A percentile compares a stretch with the other conserved stretches of the same genome.
Conservation (phyloP, 2,329 filamentous ascomycete genomes). For the Aureobasidium sp. region DNA sequence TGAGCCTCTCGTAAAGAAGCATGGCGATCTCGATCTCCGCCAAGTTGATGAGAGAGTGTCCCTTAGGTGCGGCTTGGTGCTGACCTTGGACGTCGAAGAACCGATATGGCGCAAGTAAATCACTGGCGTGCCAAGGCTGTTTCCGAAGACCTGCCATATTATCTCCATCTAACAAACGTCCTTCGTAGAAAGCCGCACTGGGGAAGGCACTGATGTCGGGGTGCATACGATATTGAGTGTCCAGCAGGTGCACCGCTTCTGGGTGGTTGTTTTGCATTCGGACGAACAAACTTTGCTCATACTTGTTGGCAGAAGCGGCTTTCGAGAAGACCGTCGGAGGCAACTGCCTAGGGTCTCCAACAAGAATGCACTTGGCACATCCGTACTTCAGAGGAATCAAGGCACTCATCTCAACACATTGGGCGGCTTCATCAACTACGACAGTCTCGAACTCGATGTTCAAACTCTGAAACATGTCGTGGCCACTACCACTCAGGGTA, state of each 20-base stretch:
- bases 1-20: constrained; percentile 72
- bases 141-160: constrained; percentile 69
- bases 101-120: constrained; percentile 79
- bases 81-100: constrained; percentile 95
- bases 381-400: constrained; percentile 97
- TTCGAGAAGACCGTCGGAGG: constrained; percentile 93
- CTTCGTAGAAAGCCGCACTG: constrained; percentile 86
- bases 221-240: constrained; percentile 98
- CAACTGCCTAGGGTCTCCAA: constrained; percentile 94
- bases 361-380: constrained; percentile 90
- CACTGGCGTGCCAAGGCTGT: constrained; percentile 77
- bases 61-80: constrained; percentile 69
- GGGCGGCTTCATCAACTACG: constrained; percentile 94
- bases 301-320: constrained; percentile 83
- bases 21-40: constrained; percentile 82
- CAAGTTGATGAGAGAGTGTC: constrained; percentile 83
- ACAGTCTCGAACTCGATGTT: constrained; percentile 98
- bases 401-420: constrained; percentile 95
- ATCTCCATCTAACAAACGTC: constrained; percentile 72
- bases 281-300: constrained; percentile 96
- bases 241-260: constrained; percentile 82
- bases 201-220: constrained; percentile 91
- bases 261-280: constrained; percentile 94
- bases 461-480: constrained; percentile 92
- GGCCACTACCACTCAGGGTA: constrained; percentile 88